Conservation (phyloP, 768 basidiomycete species). For the Suillus subalutaceus region DNA sequence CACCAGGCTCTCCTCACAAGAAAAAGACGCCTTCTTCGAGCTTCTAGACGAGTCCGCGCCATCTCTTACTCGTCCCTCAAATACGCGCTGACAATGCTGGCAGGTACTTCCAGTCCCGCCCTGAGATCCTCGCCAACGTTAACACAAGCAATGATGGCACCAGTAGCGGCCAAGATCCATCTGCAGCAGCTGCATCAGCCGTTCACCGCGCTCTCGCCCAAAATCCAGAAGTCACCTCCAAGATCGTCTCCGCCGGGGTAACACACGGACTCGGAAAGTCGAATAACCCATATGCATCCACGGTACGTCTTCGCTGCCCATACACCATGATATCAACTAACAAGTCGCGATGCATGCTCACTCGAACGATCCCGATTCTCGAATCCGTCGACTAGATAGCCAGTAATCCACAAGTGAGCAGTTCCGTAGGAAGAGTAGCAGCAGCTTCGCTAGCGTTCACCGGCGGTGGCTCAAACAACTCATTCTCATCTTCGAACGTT, state of each 20-base stretch:
- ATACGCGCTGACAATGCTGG: neutral
- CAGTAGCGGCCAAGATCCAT: slow-evolving; percentile 13
- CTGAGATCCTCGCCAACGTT: slow-evolving; percentile 54
- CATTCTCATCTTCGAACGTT: neutral
- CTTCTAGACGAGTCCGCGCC: slow-evolving; percentile 72
- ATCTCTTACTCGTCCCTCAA: neutral
- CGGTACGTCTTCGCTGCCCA: slow-evolving; percentile 31
- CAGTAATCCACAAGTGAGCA: slow-evolving; percentile 42
- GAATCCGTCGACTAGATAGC: slow-evolving; percentile 25
- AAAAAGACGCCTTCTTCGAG: slow-evolving; percentile 82
- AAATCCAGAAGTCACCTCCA: slow-evolving; percentile 45
- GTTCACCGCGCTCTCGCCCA: slow-evolving; percentile 48
- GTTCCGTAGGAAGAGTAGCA: slow-evolving; percentile 56
- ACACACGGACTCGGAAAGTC: slow-evolving; percentile 39
- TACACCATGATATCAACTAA: neutral
- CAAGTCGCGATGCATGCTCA: neutral
- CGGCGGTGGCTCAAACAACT: slow-evolving; percentile 3
- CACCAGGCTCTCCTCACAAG: slow-evolving; percentile 60
- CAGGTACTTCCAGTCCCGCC: slow-evolving; percentile 77
- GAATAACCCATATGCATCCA: slow-evolving; percentile 37
- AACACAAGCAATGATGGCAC: neutral
- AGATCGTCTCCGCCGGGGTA: slow-evolving; percentile 43
- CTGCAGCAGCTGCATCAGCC: slow-evolving; percentile 41
- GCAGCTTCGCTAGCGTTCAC: slow-evolving; percentile 55
- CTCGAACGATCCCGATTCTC: neutral